These are phyloP conservation scores for Linum usitatissimum DNA, from an alignment of 345 rosid species.

Conservation along the genomic window DNA sequence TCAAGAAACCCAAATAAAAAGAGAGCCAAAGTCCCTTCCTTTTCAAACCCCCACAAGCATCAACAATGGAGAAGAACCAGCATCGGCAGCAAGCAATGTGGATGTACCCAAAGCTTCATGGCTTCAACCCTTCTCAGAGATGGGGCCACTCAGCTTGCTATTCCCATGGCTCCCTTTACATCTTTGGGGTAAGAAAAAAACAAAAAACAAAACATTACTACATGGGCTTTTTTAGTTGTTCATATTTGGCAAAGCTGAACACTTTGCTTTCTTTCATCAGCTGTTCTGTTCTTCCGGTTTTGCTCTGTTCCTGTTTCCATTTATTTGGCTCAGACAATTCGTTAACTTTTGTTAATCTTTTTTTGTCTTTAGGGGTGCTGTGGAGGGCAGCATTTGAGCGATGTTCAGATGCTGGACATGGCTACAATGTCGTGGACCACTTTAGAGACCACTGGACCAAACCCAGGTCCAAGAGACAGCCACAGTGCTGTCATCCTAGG, in stretches of 20 bases:
- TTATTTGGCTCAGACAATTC: background rate
- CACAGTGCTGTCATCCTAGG: slow-evolving; percentile 59
- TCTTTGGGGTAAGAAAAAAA: slow-evolving; percentile 46
- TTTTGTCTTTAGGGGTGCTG: slow-evolving; percentile 45
- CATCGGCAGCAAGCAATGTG: slow-evolving; percentile 46
- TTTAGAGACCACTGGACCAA: slow-evolving; percentile 44
- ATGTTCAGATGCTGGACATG: slow-evolving; percentile 45
- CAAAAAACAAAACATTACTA: background rate
- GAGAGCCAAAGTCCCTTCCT: too few relatives aligned
- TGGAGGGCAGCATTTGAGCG: slow-evolving; percentile 63
- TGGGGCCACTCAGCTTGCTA: slow-evolving; percentile 80
- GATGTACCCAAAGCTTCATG: slow-evolving; percentile 47
- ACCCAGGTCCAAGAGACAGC: slow-evolving; percentile 74
- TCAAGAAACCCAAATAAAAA: too few relatives aligned
- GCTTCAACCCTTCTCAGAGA: slow-evolving; percentile 59
- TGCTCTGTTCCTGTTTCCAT: background rate
- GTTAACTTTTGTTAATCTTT: too few relatives aligned
- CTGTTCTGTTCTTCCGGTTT: background rate
- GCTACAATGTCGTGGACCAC: slow-evolving; percentile 42
- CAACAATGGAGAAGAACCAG: slow-evolving; percentile 26
- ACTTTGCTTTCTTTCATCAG: background rate
- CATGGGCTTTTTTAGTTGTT: background rate
- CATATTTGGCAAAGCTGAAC: background rate
- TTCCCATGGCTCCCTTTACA: slow-evolving; percentile 44
- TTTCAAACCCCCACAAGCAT: too few relatives aligned